A percentile compares a stretch with the other conserved stretches of the same genome.
phyloP scores from a whole-genome alignment of 306 rosid species.

The Parietaria judaica region DNA sequence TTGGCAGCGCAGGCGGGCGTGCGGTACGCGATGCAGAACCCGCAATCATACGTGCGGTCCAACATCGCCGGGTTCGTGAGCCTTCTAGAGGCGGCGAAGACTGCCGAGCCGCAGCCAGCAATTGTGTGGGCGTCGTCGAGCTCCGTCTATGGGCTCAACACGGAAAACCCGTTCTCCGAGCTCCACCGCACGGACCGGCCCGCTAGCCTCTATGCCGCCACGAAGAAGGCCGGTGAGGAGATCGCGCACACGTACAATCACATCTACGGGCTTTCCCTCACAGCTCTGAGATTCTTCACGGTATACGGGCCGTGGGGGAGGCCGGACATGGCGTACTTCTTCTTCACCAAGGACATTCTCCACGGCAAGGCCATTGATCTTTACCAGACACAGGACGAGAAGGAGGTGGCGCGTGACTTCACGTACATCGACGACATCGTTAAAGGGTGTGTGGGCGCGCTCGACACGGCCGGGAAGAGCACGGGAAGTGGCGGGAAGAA shows the following conservation, averaged over 20 bases:
- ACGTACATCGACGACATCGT: constrained; percentile 83
- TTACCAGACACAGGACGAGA: constrained; percentile 52
- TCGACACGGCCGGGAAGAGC: constrained; percentile 71
- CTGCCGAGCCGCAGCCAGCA: constrained; percentile 71
- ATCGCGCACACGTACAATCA: constrained; percentile 85
- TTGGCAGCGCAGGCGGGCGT: constrained; percentile 92
- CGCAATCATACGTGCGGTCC: constrained; percentile 64
- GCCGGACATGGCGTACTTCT: constrained; percentile 94
- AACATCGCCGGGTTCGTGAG: constrained; percentile 88
- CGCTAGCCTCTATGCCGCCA: constrained; percentile 87
- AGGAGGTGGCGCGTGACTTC: constrained; percentile 96
- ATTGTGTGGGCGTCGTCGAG: constrained; percentile 88
- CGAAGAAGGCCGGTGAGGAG: constrained; percentile 87
- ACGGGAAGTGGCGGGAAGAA: constrained; percentile 85
- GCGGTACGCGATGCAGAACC: constrained; percentile 91
- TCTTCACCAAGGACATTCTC: constrained; percentile 72
- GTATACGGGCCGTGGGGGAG: constrained; percentile 90
- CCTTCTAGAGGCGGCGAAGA: constrained; percentile 61
- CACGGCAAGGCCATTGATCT: constrained; percentile 62
- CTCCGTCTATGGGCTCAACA: constrained; percentile 81
- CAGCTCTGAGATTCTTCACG: constrained; percentile 78
- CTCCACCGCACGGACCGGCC: constrained; percentile 68
- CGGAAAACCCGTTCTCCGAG: constrained; percentile 67
- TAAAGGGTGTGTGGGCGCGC: constrained; percentile 59
- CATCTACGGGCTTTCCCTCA: constrained; percentile 72